Percentiles rank a stretch among this genome's conserved stretches.
Evolutionary conservation across 2,329 filamentous ascomycete genomes (phyloP).

Genomic region (Stromatinia cepivora): DNA sequence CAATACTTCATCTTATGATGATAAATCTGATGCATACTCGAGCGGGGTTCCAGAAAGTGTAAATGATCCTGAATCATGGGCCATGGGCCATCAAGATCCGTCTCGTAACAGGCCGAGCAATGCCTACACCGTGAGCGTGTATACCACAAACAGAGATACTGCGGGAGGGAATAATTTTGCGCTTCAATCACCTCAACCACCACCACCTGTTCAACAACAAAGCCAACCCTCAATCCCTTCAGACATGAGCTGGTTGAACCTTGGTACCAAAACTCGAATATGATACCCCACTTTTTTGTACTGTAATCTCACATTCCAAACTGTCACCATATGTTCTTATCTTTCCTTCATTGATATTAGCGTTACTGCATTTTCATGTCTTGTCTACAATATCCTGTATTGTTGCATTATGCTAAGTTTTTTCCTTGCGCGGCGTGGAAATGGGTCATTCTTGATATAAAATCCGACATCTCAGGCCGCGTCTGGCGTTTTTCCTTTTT

Average conservation of each 20-base stretch:
- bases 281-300: conserved; percentile 26
- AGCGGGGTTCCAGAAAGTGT: conserved; percentile 64
- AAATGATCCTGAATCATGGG: conserved; percentile 40
- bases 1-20: conserved; percentile 37
- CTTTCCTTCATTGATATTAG: conserved; percentile 16
- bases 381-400: conserved; percentile 14
- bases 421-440: conserved; percentile 9
- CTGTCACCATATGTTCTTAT: conserved; percentile 20
- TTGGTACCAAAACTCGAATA: conserved; percentile 47
- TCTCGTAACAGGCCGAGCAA: conserved; percentile 52
- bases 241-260: conserved; percentile 81
- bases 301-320: conserved; percentile 17
- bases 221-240: conserved; percentile 38
- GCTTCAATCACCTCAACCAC: conserved; percentile 28
- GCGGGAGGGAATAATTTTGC: conserved; percentile 31
- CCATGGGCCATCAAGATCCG: conserved; percentile 48
- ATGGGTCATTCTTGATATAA: conserved; percentile 8
- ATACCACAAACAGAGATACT: conserved; percentile 45
- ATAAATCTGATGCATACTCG: conserved; percentile 53
- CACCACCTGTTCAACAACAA: conserved; percentile 25
- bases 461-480: background rate
- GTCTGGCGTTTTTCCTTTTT: conserved; percentile 4
- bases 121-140: conserved; percentile 51
- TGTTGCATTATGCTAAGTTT: conserved; percentile 22
- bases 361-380: conserved; percentile 16